Evolutionary conservation across 2,329 filamentous ascomycete genomes (phyloP).

Genomic region (Xylaria sp.): DNA sequence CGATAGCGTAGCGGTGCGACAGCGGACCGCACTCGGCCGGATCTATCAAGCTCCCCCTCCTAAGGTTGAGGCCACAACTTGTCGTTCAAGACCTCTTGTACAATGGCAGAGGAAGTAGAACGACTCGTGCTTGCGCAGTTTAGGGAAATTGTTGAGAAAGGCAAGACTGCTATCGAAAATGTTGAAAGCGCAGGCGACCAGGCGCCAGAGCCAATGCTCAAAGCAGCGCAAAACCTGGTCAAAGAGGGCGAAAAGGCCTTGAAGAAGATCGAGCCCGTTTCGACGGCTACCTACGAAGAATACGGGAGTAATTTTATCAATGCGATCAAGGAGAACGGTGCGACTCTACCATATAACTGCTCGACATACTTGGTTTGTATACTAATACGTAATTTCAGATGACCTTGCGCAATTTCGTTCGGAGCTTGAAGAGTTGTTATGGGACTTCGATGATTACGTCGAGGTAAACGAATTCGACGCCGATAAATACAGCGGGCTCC

Average conservation of each 20-base stretch:
- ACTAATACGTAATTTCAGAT: constrained; percentile 50
- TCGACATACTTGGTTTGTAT: constrained; percentile 10
- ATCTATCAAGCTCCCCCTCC: constrained; percentile 3
- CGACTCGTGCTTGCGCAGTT: constrained; percentile 62
- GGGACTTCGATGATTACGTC: constrained; percentile 67
- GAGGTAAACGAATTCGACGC: constrained; percentile 62
- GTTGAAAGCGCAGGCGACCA: constrained; percentile 54
- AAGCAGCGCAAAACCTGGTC: constrained; percentile 58
- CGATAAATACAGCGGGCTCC: constrained; percentile 60
- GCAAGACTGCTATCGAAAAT: constrained; percentile 58
- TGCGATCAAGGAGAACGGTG: constrained; percentile 65
- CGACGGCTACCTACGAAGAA: constrained; percentile 59
- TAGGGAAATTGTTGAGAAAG: constrained; percentile 63
- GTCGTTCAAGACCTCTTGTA: not conserved
- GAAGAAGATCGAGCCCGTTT: constrained; percentile 63
- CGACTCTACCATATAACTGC: constrained; percentile 36
- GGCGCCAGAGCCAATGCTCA: constrained; percentile 56
- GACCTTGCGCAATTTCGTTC: constrained; percentile 61
- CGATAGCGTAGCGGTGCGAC: constrained; percentile 23
- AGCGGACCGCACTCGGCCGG: constrained; percentile 14
- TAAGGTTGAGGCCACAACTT: constrained; percentile 12
- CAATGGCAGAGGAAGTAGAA: constrained; percentile 50
- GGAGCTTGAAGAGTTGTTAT: constrained; percentile 61
- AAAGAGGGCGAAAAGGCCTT: constrained; percentile 62
- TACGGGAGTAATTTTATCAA: constrained; percentile 62